Percentiles rank a stretch among this genome's conserved stretches.
Conservation (phyloP, 345 rosid species). For the Crucihimalaya himalaica region DNA sequence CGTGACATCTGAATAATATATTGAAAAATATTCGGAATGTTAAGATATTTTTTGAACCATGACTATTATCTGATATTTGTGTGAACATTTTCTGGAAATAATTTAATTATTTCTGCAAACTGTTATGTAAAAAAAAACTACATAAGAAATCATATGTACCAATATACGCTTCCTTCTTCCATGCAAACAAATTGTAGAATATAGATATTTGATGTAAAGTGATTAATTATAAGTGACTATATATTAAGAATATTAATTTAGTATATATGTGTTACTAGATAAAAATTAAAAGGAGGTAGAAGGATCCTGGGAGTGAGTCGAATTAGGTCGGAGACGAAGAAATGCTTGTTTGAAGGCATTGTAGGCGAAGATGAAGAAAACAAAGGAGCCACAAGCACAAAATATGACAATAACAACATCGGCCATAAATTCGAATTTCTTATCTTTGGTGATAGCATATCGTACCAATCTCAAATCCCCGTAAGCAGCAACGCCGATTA, state of each 20-base stretch:
- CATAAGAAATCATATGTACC: not conserved
- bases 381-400: not conserved
- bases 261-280: not conserved
- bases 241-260: not conserved
- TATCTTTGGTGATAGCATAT: not conserved
- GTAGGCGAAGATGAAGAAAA: not conserved
- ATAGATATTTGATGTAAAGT: not conserved
- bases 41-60: not conserved
- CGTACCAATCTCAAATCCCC: not conserved
- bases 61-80: not conserved
- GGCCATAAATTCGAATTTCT: not conserved
- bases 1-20: not conserved
- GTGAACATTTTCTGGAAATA: not conserved
- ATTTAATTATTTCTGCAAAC: not conserved
- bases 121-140: not conserved
- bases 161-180: not conserved
- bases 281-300: not conserved
- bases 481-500: not conserved
- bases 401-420: not conserved
- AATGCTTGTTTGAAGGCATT: not conserved
- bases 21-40: not conserved
- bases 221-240: not conserved
- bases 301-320: not conserved
- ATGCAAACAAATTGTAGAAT: not conserved
- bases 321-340: not conserved